Base-by-base conservation (phyloP, 1,284 basidiomycete genomes). In the Sphagnurus paluster region DNA sequence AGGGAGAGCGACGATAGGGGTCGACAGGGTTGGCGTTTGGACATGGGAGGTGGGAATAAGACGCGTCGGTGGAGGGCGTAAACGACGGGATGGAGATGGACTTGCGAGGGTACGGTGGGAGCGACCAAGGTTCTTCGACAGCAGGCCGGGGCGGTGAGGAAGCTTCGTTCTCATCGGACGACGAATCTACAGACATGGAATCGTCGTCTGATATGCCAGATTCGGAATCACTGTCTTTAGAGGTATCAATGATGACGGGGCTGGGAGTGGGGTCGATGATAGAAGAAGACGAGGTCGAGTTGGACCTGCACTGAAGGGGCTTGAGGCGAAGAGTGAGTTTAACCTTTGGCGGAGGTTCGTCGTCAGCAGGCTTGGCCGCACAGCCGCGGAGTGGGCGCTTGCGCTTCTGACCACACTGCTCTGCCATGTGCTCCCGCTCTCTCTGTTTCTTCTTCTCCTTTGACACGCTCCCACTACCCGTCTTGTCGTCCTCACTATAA, bases 281-380 rank as follows among this genome's bases (percentile, higher is more conserved):
- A 5, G 11, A n/a, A n/a, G 52, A 25, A 39, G 37, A 17, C 21
- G 64, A 55, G 4, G 29, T 32, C 14, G 52, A 30, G 19, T n/a
- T 28, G n/a, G 64, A 55, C 32, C 63, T 60, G 13, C 65, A 61
- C 25, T 70, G 59, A 29, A 71, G 66, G 6, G 79, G 80, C 42
- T 74, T 77, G 36, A 87, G 74, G 37, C 81, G 76, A 29, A 86
- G 69, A 3, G 77, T 84, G 36, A 87, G 72, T 59, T 84, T 87
- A 56, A 86, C 79, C 58, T 83, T 82, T 9, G 79, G 80, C 1
- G 76, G 76, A 19, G 71, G 77, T 42, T 64, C 63, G 44, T 72
- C 72, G 25, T 66, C 68, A 50, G 70, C 73, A 39, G 72, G 74
- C 49, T 60, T 53, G 1, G 57, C 45, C 2, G 55, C 69, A 63